These are phyloP conservation scores for Pseudogymnoascus sp. DNA, from an alignment of 2,329 filamentous ascomycete species.

Conservation along the genomic window DNA sequence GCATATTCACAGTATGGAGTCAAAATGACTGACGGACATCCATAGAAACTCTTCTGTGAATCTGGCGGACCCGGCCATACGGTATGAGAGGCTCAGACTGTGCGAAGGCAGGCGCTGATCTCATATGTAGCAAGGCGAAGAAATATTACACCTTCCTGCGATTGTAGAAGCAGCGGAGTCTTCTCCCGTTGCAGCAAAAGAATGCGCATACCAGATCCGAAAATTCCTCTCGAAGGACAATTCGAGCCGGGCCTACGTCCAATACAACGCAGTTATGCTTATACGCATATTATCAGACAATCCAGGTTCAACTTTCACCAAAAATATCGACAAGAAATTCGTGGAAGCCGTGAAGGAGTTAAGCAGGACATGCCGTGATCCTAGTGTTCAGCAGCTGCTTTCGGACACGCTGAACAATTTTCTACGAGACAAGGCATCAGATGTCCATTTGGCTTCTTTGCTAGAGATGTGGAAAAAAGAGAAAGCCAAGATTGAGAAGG, in stretches of 20 bases:
- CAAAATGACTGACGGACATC: background rate
- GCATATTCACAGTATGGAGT: background rate
- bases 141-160: constrained; percentile 83
- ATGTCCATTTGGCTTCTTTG: constrained; percentile 65
- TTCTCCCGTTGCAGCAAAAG: constrained; percentile 74
- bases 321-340: constrained; percentile 82
- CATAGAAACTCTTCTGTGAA: constrained; percentile 74
- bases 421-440: constrained; percentile 62
- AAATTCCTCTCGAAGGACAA: constrained; percentile 74
- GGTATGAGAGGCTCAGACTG: constrained; percentile 33
- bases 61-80: constrained; percentile 54
- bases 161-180: constrained; percentile 96
- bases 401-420: constrained; percentile 80
- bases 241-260: constrained; percentile 57
- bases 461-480: constrained; percentile 86
- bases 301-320: constrained; percentile 83
- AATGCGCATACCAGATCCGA: constrained; percentile 73
- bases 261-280: constrained; percentile 97
- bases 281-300: constrained; percentile 88
- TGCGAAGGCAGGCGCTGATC: constrained; percentile 10
- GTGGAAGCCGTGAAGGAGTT: constrained; percentile 68
- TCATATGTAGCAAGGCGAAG: constrained; percentile 56
- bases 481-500: constrained; percentile 55
- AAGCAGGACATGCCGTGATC: constrained; percentile 63
- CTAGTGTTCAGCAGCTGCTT: constrained; percentile 74